Evolutionary conservation across 2,329 filamentous ascomycete genomes (phyloP).

Genomic region (Dryadomyces quercus-mongolicae): DNA sequence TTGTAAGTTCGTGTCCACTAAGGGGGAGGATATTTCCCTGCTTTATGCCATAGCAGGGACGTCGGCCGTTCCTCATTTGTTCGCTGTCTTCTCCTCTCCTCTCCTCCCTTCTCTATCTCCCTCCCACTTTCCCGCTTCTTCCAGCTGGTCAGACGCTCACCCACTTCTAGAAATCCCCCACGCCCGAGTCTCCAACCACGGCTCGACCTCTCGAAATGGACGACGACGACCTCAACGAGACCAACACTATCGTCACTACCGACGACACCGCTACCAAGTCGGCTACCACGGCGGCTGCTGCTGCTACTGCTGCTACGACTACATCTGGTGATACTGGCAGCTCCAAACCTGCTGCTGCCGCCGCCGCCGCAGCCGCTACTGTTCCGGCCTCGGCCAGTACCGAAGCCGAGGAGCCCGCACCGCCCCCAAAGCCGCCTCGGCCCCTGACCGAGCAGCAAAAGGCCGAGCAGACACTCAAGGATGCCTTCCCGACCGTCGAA

Average conservation of each 20-base stretch:
- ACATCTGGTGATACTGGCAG: slow-evolving; percentile 19
- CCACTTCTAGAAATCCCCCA: slow-evolving; percentile 23
- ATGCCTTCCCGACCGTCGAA: slow-evolving; percentile 86
- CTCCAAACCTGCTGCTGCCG: slow-evolving; percentile 14
- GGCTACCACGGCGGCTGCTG: neutral
- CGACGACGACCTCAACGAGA: slow-evolving; percentile 57
- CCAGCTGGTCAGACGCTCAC: neutral
- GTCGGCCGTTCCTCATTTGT: neutral
- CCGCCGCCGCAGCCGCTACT: slow-evolving; percentile 16
- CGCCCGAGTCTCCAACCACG: slow-evolving; percentile 54
- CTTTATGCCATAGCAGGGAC: neutral
- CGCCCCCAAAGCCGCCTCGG: slow-evolving; percentile 75
- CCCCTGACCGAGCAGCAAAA: slow-evolving; percentile 73
- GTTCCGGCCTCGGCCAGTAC: slow-evolving; percentile 6
- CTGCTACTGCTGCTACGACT: slow-evolving; percentile 11
- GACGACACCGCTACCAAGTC: slow-evolving; percentile 18
- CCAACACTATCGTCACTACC: slow-evolving; percentile 25
- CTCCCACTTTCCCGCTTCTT: no score
- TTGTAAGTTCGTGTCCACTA: slow-evolving; percentile 13
- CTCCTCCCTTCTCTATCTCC: neutral
- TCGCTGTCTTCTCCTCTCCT: neutral
- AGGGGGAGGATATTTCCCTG: neutral
- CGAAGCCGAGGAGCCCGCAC: slow-evolving; percentile 23
- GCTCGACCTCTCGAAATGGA: slow-evolving; percentile 54
- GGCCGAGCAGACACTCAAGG: slow-evolving; percentile 77